phyloP scores from a whole-genome alignment of 2,329 filamentous ascomycete species.

The Aureobasidium lini region DNA sequence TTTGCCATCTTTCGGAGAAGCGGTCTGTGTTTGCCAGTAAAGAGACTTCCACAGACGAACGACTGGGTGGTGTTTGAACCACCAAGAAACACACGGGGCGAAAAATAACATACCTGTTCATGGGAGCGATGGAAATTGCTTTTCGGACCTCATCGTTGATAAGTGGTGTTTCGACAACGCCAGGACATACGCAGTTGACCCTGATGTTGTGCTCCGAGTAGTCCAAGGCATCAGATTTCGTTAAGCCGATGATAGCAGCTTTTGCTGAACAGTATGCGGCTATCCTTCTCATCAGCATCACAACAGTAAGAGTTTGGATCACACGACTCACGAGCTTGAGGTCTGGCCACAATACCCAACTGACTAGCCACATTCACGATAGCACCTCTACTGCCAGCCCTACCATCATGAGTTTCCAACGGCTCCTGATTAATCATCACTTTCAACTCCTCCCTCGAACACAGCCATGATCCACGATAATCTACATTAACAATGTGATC shows the following conservation, averaged over 20 bases:
- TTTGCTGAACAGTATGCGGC: slow-evolving; percentile 42
- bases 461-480: slow-evolving; percentile 40
- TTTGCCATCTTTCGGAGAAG: too few relatives aligned
- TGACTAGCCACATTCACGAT: slow-evolving; percentile 41
- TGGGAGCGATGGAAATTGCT: slow-evolving; percentile 26
- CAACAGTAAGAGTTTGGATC: too few relatives aligned
- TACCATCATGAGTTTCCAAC: slow-evolving; percentile 36
- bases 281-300: slow-evolving; percentile 16
- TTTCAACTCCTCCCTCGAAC: slow-evolving; percentile 35
- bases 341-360: slow-evolving; percentile 37
- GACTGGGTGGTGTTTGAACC: too few relatives aligned
- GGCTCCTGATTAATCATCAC: slow-evolving; percentile 40
- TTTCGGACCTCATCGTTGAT: slow-evolving; percentile 26
- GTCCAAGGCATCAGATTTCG: slow-evolving; percentile 42
- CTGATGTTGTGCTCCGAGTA: slow-evolving; percentile 40
- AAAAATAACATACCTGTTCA: slow-evolving; percentile 16
- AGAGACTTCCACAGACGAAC: too few relatives aligned
- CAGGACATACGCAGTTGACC: slow-evolving; percentile 41
- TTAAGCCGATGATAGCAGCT: slow-evolving; percentile 40
- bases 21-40: too few relatives aligned
- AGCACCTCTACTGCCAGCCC: slow-evolving; percentile 30
- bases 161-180: slow-evolving; percentile 42
- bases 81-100: too few relatives aligned
- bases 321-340: too few relatives aligned
- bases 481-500: slow-evolving; percentile 38